Evolutionary conservation across 805 yeast genomes (phyloP).

Genomic region (Maudiozyma saulgeensis): DNA sequence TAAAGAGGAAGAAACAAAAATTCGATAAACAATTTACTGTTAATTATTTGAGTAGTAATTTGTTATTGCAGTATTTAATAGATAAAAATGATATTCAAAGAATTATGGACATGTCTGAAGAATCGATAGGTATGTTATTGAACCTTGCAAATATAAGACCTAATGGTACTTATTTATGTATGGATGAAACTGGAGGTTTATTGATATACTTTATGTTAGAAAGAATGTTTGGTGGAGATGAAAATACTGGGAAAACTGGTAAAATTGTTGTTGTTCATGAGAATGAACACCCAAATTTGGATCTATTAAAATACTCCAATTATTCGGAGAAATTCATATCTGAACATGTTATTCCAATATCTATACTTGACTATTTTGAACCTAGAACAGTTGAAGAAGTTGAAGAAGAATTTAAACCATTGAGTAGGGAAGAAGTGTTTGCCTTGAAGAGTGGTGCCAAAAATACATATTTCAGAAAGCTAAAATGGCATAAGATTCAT

Average conservation of each 20-base stretch:
- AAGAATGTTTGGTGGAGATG: conserved; percentile 56
- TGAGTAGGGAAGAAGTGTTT: conserved; percentile 42
- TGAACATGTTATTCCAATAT: conserved; percentile 56
- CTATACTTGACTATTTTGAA: conserved; percentile 70
- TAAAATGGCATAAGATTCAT: conserved; percentile 36
- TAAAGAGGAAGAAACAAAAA: conserved; percentile 85
- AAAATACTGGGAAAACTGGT: conserved; percentile 33
- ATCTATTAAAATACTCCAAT: conserved; percentile 58
- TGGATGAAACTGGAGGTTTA: conserved; percentile 95
- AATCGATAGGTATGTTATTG: conserved; percentile 68
- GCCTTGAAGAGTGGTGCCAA: conserved; percentile 50
- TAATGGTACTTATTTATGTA: conserved; percentile 78
- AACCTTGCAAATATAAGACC: conserved; percentile 76
- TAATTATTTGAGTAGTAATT: conserved; percentile 61
- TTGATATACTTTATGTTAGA: conserved; percentile 78
- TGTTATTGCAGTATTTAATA: conserved; percentile 59
- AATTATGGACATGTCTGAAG: conserved; percentile 76
- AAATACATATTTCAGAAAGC: conserved; percentile 58
- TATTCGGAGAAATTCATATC: conserved; percentile 44
- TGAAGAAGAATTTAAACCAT: conserved; percentile 31
- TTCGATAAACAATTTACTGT: conserved; percentile 79
- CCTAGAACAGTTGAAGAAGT: conserved; percentile 49
- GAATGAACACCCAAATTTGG: conserved; percentile 83
- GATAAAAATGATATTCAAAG: conserved; percentile 65
- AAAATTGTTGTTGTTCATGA: conserved; percentile 73